Percentiles rank a stretch among this genome's conserved stretches.
phyloP scores from a whole-genome alignment of 352 stramenopile species.

The Phytophthora brassicae region DNA sequence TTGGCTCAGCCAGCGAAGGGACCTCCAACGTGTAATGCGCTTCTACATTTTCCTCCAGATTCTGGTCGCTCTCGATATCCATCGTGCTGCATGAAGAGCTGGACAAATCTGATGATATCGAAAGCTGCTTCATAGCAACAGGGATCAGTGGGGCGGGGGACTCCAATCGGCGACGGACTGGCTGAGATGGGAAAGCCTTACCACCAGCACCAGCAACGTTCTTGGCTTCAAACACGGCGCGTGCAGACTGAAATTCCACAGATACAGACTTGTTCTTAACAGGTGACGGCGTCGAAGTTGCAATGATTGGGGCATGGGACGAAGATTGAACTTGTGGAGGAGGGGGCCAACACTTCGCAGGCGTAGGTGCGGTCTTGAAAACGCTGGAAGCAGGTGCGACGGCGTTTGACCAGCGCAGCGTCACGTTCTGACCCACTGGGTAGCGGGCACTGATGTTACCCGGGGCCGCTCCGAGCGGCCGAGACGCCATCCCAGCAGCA shows the following conservation, averaged over 20 bases:
- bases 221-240: conserved; percentile 36
- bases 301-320: conserved; percentile 1
- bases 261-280: conserved; percentile 6
- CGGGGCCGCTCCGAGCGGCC: conserved; percentile 28
- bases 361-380: conserved; percentile 3
- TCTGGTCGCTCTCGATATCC: conserved; percentile 21
- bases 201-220: not conserved
- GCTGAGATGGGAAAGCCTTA: not conserved
- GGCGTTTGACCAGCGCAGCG: conserved; percentile 27
- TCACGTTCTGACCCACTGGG: conserved; percentile 24
- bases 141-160: not conserved
- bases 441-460: conserved; percentile 25
- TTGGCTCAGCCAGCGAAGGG: not conserved
- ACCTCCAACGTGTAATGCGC: not conserved
- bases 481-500: conserved; percentile 37
- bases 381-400: not conserved
- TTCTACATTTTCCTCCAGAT: conserved; percentile 17
- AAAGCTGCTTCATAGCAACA: conserved; percentile 14
- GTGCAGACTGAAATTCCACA: conserved; percentile 24
- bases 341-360: conserved; percentile 15
- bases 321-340: not conserved
- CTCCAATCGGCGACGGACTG: conserved; percentile 10
- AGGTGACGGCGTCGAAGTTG: not conserved
- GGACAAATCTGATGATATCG: conserved; percentile 14
- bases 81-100: conserved; percentile 26